Percentiles rank a stretch among this genome's conserved stretches.
These are phyloP conservation scores for Fusarium nodosum DNA, from an alignment of 2,329 filamentous ascomycete species.

Conservation along the genomic window DNA sequence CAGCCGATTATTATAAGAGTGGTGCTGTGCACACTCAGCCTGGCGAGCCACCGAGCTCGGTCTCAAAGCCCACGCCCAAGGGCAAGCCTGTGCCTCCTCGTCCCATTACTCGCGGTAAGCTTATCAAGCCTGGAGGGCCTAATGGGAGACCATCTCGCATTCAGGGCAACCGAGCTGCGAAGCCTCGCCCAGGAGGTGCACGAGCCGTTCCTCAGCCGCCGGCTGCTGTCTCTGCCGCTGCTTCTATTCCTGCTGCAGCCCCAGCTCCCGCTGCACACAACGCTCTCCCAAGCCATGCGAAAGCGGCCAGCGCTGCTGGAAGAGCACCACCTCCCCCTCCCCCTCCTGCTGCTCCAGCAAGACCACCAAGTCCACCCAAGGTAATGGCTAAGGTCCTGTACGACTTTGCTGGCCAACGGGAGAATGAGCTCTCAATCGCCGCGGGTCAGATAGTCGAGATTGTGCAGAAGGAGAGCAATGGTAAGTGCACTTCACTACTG, in stretches of 20 bases:
- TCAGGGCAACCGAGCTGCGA: constrained; percentile 63
- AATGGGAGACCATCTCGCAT: constrained; percentile 83
- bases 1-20: constrained; percentile 93
- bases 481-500: constrained; percentile 65
- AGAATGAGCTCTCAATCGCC: constrained; percentile 85
- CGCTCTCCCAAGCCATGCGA: constrained; percentile 64
- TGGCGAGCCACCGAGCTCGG: constrained; percentile 86
- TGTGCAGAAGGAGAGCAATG: constrained; percentile 94
- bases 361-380: constrained; percentile 70
- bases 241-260: constrained; percentile 45
- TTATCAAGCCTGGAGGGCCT: constrained; percentile 91
- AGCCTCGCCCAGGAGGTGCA: constrained; percentile 58
- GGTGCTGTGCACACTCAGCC: constrained; percentile 86
- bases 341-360: constrained; percentile 66
- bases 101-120: constrained; percentile 92
- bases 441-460: constrained; percentile 88
- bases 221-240: constrained; percentile 49
- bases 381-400: constrained; percentile 91
- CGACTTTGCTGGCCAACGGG: constrained; percentile 86
- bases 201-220: constrained; percentile 55
- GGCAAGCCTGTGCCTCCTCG: constrained; percentile 87
- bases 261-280: constrained; percentile 42
- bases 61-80: constrained; percentile 87
- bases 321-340: constrained; percentile 75
- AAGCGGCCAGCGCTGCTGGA: constrained; percentile 65